phyloP scores from a whole-genome alignment of 163 green algal species.

The Chloromonas sp. region DNA sequence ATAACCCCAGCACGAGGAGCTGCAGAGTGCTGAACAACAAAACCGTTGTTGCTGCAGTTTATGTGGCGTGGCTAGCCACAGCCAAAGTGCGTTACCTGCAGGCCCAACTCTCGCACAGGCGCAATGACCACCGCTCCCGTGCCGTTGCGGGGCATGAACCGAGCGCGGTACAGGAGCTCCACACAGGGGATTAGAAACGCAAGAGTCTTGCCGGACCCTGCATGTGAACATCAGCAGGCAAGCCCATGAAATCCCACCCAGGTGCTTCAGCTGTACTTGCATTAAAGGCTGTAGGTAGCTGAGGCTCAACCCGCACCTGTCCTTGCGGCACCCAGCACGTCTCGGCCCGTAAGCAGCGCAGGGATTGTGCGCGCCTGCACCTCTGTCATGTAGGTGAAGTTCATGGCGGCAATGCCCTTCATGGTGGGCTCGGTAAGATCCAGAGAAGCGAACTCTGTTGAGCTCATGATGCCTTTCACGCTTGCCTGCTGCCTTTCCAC shows the following conservation, averaged over 20 bases:
- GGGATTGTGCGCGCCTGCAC: constrained; percentile 94
- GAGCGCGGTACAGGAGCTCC: constrained; percentile 87
- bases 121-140: constrained; percentile 90
- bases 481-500: constrained; percentile 41
- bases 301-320: constrained; percentile 55
- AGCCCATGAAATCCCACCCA: not conserved
- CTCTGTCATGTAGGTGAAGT: constrained; percentile 88
- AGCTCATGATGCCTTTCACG: constrained; percentile 72
- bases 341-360: constrained; percentile 80
- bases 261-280: not conserved
- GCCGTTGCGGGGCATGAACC: constrained; percentile 93
- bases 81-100: constrained; percentile 48
- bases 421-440: not conserved
- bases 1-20: no score
- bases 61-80: no score
- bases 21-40: no score
- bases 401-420: constrained; percentile 73
- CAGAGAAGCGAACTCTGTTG: constrained; percentile 47
- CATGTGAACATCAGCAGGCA: not conserved
- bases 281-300: not conserved
- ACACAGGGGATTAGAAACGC: constrained; percentile 93
- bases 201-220: constrained; percentile 95
- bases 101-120: constrained; percentile 89
- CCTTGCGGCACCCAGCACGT: constrained; percentile 90
- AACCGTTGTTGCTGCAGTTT: no score